Base-by-base conservation (phyloP, 805 yeast species). In the Saturnispora dispora region DNA sequence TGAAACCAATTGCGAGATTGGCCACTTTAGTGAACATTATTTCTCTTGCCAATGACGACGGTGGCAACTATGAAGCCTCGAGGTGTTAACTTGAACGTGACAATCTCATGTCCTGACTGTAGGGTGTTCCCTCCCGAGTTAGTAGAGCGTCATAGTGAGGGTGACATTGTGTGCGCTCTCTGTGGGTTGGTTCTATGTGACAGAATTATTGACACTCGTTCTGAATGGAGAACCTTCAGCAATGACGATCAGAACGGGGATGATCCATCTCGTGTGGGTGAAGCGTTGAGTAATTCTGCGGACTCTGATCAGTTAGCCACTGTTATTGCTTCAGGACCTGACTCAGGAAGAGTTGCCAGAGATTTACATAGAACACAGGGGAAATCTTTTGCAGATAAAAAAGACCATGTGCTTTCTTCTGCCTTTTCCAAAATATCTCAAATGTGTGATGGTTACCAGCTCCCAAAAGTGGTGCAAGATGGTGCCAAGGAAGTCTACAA, bases 251-350 rank as follows among this genome's bases (percentile, higher is more conserved):
- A 91, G 67, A 93, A 91, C 60, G 96, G 95, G 60, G 97, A 89
- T 67, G 99, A 91, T 66, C 99, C 99, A 4, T 83, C 93, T 58
- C 98, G 99, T 86, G 99, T 91, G 56, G 99, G 99, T 68, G 97
- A 90, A 64, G 97, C 97, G 5, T 83, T 89, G 17, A 90, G 90
- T 64, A 96, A 97, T 9, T 72, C 90, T 50, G 75, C 93, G 58
- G 97, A 90, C 63, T 85, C 95, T 20, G 91, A 86, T 60, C 95
- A 90, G 67, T 80, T 91, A 51, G 88, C 95, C 15, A 91, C 99
- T 4, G 83, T 90, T 74, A 93, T 93, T 54, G 86, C 96, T 27
- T 82, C 83, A 53, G 89, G 85, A 18, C 87, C 88, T 37, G 95
- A 88, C 43, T 95, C 90, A 56, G 78, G 83, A n/a, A 78, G 82